Conservation (phyloP, 306 rosid species). For the barrel medic (Medicago truncatula) region DNA sequence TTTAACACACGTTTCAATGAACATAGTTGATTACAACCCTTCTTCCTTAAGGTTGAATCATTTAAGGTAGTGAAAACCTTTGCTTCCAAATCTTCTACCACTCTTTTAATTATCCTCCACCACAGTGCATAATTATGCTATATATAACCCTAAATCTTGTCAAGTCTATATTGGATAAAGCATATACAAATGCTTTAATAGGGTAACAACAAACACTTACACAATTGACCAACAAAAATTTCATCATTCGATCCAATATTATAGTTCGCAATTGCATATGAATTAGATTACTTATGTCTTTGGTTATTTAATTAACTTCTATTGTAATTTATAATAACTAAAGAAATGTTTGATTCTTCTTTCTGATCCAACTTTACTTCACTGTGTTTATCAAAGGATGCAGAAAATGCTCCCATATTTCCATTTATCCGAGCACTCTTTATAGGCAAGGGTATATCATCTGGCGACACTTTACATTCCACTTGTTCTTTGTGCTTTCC, state of each 20-base stretch:
- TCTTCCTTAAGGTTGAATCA: no score
- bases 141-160: no score
- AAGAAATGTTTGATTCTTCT: constrained; percentile 34
- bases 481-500: constrained; percentile 78
- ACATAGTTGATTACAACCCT: no score
- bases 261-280: not conserved
- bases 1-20: no score
- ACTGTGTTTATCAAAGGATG: constrained; percentile 7
- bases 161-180: no score
- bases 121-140: no score
- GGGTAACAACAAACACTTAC: not conserved
- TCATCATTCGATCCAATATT: not conserved
- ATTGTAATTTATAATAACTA: constrained; percentile 36
- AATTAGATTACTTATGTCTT: not conserved
- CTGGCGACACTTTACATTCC: constrained; percentile 44
- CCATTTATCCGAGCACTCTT: constrained; percentile 50
- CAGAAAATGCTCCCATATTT: constrained; percentile 14
- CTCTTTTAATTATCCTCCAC: no score
- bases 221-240: not conserved
- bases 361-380: constrained; percentile 28
- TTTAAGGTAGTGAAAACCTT: no score
- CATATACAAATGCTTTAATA: not conserved
- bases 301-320: constrained; percentile 22
- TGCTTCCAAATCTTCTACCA: no score
- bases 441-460: constrained; percentile 53